Conservation (phyloP, 176 grass and related monocot species). For the Dendrocalamus sinicus region DNA sequence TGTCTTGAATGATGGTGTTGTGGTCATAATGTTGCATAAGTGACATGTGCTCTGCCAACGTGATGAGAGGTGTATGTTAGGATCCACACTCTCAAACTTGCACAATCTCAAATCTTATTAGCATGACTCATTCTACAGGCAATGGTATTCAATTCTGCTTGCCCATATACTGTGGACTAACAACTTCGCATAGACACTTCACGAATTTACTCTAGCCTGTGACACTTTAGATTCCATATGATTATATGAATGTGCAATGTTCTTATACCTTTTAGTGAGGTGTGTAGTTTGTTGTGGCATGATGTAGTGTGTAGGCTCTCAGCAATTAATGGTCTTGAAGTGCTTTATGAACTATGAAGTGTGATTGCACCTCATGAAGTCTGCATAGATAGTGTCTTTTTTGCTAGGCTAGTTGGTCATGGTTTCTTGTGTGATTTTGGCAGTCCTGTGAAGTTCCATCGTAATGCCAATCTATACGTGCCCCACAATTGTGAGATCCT, state of each 20-base stretch:
- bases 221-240: not conserved
- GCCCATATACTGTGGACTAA: not conserved
- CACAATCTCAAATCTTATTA: not conserved
- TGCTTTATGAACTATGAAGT: not conserved
- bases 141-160: not conserved
- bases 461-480: not conserved
- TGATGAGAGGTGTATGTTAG: not conserved
- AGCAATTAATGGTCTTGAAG: constrained; percentile 3
- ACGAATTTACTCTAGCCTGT: constrained; percentile 6
- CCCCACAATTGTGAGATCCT: not conserved
- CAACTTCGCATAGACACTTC: not conserved
- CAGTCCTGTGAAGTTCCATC: not conserved
- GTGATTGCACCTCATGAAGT: not conserved
- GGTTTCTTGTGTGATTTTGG: not conserved
- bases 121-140: not conserved
- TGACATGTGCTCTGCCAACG: not conserved
- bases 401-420: not conserved
- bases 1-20: not conserved
- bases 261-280: not conserved
- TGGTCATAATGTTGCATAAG: not conserved
- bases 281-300: not conserved
- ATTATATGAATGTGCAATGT: not conserved
- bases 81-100: not conserved
- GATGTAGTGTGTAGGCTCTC: not conserved
- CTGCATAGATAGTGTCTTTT: constrained; percentile 4